phyloP scores from a whole-genome alignment of 768 basidiomycete genomes.

The Pulveroboletus sp. region DNA sequence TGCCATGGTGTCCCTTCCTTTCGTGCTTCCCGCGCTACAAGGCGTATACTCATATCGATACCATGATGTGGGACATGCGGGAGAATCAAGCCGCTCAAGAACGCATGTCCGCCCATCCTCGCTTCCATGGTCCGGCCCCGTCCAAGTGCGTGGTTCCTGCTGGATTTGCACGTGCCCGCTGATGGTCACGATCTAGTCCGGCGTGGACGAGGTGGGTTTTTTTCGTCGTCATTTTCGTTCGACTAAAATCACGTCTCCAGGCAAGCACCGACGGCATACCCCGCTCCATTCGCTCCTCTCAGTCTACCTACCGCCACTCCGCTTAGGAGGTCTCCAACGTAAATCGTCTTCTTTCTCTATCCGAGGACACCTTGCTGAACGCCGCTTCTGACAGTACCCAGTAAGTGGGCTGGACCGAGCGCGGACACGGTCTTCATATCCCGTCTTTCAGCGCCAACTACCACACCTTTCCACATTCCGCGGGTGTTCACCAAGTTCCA shows the following conservation, averaged over 20 bases:
- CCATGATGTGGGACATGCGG: slow-evolving; percentile 28
- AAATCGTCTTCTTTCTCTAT: slow-evolving; percentile 1
- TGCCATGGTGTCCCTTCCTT: slow-evolving; percentile 31
- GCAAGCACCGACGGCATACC: slow-evolving; percentile 12
- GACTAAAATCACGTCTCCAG: slow-evolving; percentile 9
- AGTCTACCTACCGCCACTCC: slow-evolving; percentile 18
- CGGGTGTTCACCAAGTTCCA: too few relatives aligned
- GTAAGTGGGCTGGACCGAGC: slow-evolving; percentile 22
- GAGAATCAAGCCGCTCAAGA: slow-evolving; percentile 15
- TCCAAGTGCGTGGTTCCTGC: slow-evolving; percentile 15
- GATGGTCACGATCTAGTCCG: slow-evolving; percentile 9
- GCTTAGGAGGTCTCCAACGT: slow-evolving; percentile 22
- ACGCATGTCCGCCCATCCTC: slow-evolving; percentile 10
- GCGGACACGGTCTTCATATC: slow-evolving; percentile 11
- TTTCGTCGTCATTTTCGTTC: neutral
- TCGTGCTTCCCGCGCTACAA: slow-evolving; percentile 33
- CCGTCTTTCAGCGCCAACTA: slow-evolving; percentile 13
- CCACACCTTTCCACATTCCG: too few relatives aligned
- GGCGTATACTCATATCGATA: slow-evolving; percentile 31
- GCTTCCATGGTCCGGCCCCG: slow-evolving; percentile 9
- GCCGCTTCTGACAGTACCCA: slow-evolving; percentile 11
- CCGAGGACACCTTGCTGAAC: slow-evolving; percentile 2
- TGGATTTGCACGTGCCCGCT: neutral
- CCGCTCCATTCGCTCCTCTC: slow-evolving; percentile 16
- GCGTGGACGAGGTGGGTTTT: slow-evolving; percentile 13